Conservation (phyloP, 805 yeast species). For the Candida ortonii region DNA sequence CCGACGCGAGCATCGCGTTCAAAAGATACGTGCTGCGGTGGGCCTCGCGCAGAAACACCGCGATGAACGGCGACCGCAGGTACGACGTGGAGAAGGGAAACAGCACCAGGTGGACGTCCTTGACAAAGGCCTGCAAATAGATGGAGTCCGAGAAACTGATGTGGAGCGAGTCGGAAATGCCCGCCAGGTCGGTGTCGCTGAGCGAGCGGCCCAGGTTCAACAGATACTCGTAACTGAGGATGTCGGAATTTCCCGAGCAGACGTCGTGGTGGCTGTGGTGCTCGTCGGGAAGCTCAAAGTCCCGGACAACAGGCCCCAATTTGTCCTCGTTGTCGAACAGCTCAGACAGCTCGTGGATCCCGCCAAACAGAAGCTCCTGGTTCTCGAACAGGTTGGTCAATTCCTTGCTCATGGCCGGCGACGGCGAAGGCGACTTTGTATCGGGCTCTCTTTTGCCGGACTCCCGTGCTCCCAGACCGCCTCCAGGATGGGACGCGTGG, state of each 20-base stretch:
- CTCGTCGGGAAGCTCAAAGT: slow-evolving; percentile 6
- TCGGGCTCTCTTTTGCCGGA: neutral
- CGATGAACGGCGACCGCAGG: slow-evolving; percentile 28
- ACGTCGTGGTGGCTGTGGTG: neutral
- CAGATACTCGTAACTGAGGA: slow-evolving; percentile 21
- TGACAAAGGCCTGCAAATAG: slow-evolving; percentile 29
- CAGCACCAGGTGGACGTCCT: slow-evolving; percentile 28
- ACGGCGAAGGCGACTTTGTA: slow-evolving; percentile 3
- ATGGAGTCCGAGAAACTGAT: slow-evolving; percentile 22
- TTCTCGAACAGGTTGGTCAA: slow-evolving; percentile 18
- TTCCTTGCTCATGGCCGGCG: slow-evolving; percentile 15
- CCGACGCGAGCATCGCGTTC: slow-evolving; percentile 68
- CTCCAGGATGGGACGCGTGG: slow-evolving; percentile 17
- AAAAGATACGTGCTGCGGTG: slow-evolving; percentile 53
- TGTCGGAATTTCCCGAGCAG: slow-evolving; percentile 1
- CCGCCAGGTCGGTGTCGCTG: slow-evolving; percentile 15
- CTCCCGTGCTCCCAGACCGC: neutral
- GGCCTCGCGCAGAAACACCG: slow-evolving; percentile 25
- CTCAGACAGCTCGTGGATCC: slow-evolving; percentile 16
- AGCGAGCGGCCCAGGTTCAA: slow-evolving; percentile 19
- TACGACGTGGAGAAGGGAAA: slow-evolving; percentile 29
- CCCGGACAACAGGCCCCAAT: slow-evolving; percentile 11
- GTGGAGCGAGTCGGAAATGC: slow-evolving; percentile 20
- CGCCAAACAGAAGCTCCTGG: slow-evolving; percentile 26
- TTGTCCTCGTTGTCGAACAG: slow-evolving; percentile 12